Conservation (phyloP, 2,329 filamentous ascomycete genomes). For the Westerdykella aurantiaca region DNA sequence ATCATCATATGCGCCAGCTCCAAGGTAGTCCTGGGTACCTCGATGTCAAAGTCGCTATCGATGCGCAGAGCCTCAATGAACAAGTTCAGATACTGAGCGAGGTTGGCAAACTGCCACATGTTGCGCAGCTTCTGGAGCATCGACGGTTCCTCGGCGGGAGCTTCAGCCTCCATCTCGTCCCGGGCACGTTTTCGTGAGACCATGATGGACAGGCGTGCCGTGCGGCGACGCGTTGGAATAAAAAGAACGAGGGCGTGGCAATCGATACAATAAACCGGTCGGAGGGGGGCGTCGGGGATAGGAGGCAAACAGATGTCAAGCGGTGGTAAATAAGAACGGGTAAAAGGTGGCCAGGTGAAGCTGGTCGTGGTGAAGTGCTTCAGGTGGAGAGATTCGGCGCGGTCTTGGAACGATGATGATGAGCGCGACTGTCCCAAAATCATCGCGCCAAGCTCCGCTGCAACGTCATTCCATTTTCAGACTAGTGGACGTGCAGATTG, state of each 20-base stretch:
- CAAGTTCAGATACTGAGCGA: slow-evolving; percentile 88
- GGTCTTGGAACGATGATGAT: no score
- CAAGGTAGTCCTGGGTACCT: slow-evolving; percentile 54
- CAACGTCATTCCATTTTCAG: no score
- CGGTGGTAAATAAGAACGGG: no score
- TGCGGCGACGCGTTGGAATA: slow-evolving; percentile 27
- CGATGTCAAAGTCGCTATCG: slow-evolving; percentile 74
- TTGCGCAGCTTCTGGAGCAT: slow-evolving; percentile 66
- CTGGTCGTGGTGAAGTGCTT: no score
- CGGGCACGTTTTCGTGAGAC: slow-evolving; percentile 37
- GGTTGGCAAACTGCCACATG: slow-evolving; percentile 92
- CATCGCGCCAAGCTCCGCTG: no score
- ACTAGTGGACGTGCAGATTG: no score
- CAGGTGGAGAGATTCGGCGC: no score
- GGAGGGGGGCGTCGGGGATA: background rate
- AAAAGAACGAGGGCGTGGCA: background rate
- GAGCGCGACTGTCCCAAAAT: no score
- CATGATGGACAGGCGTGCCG: slow-evolving; percentile 27
- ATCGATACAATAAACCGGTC: background rate
- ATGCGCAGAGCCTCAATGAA: slow-evolving; percentile 90
- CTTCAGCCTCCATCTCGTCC: slow-evolving; percentile 51
- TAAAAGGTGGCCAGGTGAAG: no score
- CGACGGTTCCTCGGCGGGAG: slow-evolving; percentile 36
- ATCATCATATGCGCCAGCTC: slow-evolving; percentile 5
- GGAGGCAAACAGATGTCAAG: background rate